A percentile compares a stretch with the other conserved stretches of the same genome.
phyloP scores from a whole-genome alignment of 2,329 filamentous ascomycete species.

The Boeremia exigua region DNA sequence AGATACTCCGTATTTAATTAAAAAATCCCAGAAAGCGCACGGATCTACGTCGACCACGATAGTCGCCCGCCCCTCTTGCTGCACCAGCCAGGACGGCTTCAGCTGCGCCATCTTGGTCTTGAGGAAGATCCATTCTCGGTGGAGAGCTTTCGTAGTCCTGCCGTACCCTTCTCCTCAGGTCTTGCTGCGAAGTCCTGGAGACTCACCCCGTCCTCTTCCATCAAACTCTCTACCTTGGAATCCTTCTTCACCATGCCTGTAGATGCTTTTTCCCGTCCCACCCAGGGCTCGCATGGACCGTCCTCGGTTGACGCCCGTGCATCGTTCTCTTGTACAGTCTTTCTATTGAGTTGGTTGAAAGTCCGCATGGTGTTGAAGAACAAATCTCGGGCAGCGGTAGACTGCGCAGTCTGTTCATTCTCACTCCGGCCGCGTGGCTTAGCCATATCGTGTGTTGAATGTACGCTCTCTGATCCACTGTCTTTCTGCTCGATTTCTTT shows the following conservation, averaged over 20 bases:
- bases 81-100: background rate
- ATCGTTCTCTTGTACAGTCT: background rate
- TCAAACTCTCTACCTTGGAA: background rate
- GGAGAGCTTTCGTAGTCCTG: background rate
- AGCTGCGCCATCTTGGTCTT: background rate
- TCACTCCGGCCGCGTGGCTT: background rate
- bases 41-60: background rate
- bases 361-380: background rate
- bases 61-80: background rate
- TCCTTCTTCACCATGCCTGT: slow-evolving; percentile 6
- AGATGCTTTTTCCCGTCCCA: background rate
- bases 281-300: background rate
- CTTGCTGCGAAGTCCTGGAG: background rate
- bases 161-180: background rate
- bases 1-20: too few species aligned
- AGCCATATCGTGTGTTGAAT: background rate
- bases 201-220: background rate
- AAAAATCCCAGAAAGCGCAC: background rate
- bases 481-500: background rate
- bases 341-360: background rate
- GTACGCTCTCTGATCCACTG: background rate
- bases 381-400: background rate
- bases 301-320: background rate
- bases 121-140: background rate
- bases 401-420: background rate